These are phyloP conservation scores for Aureobasidium sp. DNA, from an alignment of 2,329 filamentous ascomycete genomes.

Conservation along the genomic window DNA sequence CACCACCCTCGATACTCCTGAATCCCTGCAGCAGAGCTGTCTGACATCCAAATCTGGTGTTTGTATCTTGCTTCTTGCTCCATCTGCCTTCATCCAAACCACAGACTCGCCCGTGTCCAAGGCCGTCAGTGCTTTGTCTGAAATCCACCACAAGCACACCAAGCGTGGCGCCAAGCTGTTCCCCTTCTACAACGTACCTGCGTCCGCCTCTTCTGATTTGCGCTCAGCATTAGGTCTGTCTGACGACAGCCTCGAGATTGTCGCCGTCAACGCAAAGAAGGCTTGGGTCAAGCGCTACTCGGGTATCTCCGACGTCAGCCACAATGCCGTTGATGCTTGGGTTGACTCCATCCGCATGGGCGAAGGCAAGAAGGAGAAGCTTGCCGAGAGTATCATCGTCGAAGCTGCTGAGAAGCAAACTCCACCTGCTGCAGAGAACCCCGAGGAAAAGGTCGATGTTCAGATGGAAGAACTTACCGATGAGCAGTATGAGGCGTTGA, in stretches of 20 bases:
- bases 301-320: conserved; percentile 43
- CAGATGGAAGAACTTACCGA: conserved; percentile 28
- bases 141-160: conserved; percentile 68
- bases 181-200: conserved; percentile 70
- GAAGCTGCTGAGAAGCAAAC: background rate
- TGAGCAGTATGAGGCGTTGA: conserved; percentile 23
- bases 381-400: conserved; percentile 43
- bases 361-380: conserved; percentile 68
- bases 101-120: conserved; percentile 35
- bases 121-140: conserved; percentile 53
- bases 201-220: conserved; percentile 40
- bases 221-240: conserved; percentile 54
- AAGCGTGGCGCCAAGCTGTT: conserved; percentile 61
- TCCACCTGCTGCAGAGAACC: background rate
- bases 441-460: conserved; percentile 20
- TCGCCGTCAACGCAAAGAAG: conserved; percentile 78
- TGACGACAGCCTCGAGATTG: conserved; percentile 53
- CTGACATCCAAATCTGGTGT: conserved; percentile 67
- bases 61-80: conserved; percentile 66
- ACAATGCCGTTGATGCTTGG: conserved; percentile 65
- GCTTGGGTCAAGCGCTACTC: conserved; percentile 76
- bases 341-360: conserved; percentile 86
- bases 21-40: conserved; percentile 61
- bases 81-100: conserved; percentile 32
- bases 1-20: conserved; percentile 52